Evolutionary conservation across 2,329 filamentous ascomycete genomes (phyloP).

Genomic region (Aspergillus fructus): DNA sequence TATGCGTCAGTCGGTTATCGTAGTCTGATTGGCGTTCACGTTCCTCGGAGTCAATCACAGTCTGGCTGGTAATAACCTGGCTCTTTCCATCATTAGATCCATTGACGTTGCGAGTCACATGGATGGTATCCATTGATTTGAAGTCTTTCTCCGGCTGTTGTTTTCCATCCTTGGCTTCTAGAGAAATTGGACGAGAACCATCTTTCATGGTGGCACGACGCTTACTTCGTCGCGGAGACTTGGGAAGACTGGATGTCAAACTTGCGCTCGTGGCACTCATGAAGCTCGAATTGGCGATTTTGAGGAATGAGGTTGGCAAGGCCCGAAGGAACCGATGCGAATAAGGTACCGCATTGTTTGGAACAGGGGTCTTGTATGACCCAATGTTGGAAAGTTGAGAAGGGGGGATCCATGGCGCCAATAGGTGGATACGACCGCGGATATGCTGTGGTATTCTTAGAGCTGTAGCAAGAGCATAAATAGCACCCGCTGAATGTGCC

Average conservation of each 20-base stretch:
- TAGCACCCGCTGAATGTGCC: constrained; percentile 94
- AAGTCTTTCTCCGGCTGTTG: constrained; percentile 21
- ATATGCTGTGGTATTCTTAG: constrained; percentile 96
- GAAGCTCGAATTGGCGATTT: constrained; percentile 92
- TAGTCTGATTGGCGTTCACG: constrained; percentile 54
- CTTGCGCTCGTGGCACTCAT: constrained; percentile 89
- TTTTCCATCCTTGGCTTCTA: constrained; percentile 49
- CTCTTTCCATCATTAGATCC: constrained; percentile 15
- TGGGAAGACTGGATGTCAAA: constrained; percentile 74
- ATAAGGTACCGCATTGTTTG: constrained; percentile 82
- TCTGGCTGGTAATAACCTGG: constrained; percentile 6
- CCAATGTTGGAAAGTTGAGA: constrained; percentile 84
- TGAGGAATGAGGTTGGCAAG: constrained; percentile 84
- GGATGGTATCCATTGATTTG: constrained; percentile 17
- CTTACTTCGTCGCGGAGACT: constrained; percentile 61
- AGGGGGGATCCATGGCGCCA: constrained; percentile 89
- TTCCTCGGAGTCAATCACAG: constrained; percentile 26
- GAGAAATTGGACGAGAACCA: constrained; percentile 41
- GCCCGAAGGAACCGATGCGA: constrained; percentile 88
- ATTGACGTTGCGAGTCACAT: constrained; percentile 18
- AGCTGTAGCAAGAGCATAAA: constrained; percentile 93
- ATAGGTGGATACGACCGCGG: constrained; percentile 85
- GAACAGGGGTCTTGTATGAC: constrained; percentile 70
- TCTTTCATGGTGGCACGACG: constrained; percentile 51
- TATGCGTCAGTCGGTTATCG: constrained; percentile 81